phyloP scores from a whole-genome alignment of 495 filamentous ascomycete genomes.

The Trichocladium uniseriatum region DNA sequence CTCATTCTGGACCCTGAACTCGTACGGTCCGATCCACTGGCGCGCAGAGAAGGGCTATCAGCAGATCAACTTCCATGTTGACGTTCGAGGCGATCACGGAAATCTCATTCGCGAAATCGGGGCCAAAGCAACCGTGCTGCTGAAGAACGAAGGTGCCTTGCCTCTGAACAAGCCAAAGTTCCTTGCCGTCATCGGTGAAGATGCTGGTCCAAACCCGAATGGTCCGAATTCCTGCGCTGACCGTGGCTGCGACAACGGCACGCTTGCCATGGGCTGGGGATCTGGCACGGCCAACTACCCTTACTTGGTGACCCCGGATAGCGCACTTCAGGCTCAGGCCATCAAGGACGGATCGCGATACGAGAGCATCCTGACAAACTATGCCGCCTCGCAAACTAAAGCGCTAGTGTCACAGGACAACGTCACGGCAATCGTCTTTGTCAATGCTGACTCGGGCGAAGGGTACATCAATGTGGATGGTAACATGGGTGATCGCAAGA shows the following conservation, averaged over 20 bases:
- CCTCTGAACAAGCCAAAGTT: constrained; percentile 69
- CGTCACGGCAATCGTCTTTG: constrained; percentile 73
- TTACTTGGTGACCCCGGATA: constrained; percentile 79
- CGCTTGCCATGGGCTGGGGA: constrained; percentile 91
- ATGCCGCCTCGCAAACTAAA: constrained; percentile 46
- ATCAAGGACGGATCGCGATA: constrained; percentile 51
- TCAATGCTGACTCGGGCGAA: constrained; percentile 80
- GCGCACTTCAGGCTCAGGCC: constrained; percentile 72
- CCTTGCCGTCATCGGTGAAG: constrained; percentile 75
- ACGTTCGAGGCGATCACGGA: constrained; percentile 71
- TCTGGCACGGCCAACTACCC: constrained; percentile 85
- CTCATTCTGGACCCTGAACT: constrained; percentile 73
- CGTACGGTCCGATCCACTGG: constrained; percentile 59
- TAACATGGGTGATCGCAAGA: constrained; percentile 85
- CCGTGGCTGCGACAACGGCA: constrained; percentile 76
- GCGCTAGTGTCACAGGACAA: constrained; percentile 56
- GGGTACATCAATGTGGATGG: constrained; percentile 75
- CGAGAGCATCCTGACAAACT: constrained; percentile 69
- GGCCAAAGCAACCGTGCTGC: constrained; percentile 68
- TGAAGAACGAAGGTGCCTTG: constrained; percentile 76
- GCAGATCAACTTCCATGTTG: constrained; percentile 74
- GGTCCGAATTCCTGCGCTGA: constrained; percentile 85
- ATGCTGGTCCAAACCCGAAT: constrained; percentile 62
- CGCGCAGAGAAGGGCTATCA: constrained; percentile 49
- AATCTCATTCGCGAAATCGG: constrained; percentile 63